These are phyloP conservation scores for Sisymbrium altissimum DNA, from an alignment of 345 rosid species.

Conservation along the genomic window DNA sequence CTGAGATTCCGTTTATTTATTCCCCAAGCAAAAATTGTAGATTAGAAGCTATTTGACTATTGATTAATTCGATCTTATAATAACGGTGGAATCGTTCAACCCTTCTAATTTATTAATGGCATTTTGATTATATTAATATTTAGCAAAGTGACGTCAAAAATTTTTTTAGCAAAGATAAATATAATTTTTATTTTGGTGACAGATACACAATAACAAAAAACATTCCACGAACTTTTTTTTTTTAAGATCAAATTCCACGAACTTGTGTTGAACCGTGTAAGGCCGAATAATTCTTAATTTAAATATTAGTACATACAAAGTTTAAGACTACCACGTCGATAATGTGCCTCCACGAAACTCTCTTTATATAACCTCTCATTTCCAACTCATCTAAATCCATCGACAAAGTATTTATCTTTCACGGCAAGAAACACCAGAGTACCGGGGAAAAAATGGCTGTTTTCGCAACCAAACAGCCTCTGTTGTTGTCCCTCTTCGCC, in stretches of 20 bases:
- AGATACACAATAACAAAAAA: neutral
- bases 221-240: neutral
- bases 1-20: neutral
- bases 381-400: neutral
- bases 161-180: neutral
- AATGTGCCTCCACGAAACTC: conserved; percentile 35
- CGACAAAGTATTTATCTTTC: conserved; percentile 7
- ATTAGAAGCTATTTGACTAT: neutral
- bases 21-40: neutral
- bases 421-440: conserved; percentile 13
- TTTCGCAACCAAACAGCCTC: conserved; percentile 17
- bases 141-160: no score
- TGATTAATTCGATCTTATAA: neutral
- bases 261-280: conserved; percentile 21
- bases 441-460: conserved; percentile 1
- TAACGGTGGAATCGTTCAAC: neutral
- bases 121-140: neutral
- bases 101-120: neutral
- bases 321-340: conserved; percentile 33
- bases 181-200: neutral
- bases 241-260: neutral
- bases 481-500: conserved; percentile 15
- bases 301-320: conserved; percentile 21
- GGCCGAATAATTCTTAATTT: neutral
- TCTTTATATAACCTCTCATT: conserved; percentile 16